These are phyloP conservation scores for Lasiosphaeriaceae sp. DNA, from an alignment of 495 filamentous ascomycete species.

Conservation along the genomic window DNA sequence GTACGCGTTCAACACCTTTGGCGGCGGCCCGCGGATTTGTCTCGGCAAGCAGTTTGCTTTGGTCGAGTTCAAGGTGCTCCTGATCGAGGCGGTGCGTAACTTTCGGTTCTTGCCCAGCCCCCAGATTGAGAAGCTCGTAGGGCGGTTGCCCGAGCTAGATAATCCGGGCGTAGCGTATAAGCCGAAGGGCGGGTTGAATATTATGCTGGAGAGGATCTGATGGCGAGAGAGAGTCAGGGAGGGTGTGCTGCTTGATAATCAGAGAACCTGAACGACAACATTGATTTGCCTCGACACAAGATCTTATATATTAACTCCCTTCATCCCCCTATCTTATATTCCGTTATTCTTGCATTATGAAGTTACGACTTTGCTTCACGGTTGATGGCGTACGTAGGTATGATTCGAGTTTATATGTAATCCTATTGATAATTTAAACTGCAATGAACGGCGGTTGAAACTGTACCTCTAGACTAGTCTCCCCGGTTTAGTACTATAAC, in stretches of 20 bases:
- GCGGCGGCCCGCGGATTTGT: conserved; percentile 25
- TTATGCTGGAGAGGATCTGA: conserved; percentile 18
- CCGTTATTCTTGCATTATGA: too few relatives aligned
- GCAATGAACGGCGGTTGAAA: too few relatives aligned
- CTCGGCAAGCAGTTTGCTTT: conserved; percentile 28
- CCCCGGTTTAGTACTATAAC: too few relatives aligned
- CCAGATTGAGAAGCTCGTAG: conserved; percentile 11
- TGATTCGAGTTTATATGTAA: too few relatives aligned
- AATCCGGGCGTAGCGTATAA: conserved; percentile 18
- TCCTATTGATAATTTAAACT: too few relatives aligned
- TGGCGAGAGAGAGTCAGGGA: not conserved
- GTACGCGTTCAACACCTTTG: conserved; percentile 20
- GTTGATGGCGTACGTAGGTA: too few relatives aligned
- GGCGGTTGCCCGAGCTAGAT: conserved; percentile 2
- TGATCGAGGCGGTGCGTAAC: conserved; percentile 22
- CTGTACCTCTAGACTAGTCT: too few relatives aligned
- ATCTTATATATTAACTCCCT: too few relatives aligned
- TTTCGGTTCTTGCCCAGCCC: conserved; percentile 23
- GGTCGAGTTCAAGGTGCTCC: conserved; percentile 26
- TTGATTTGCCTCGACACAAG: too few relatives aligned
- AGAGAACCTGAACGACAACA: too few relatives aligned
- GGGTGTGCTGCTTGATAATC: not conserved
- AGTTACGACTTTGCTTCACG: too few relatives aligned
- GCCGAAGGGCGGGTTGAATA: conserved; percentile 16
- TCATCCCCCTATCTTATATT: too few relatives aligned